These are phyloP conservation scores for Rasamsonia emersonii DNA, from an alignment of 2,329 filamentous ascomycete species.

Conservation along the genomic window DNA sequence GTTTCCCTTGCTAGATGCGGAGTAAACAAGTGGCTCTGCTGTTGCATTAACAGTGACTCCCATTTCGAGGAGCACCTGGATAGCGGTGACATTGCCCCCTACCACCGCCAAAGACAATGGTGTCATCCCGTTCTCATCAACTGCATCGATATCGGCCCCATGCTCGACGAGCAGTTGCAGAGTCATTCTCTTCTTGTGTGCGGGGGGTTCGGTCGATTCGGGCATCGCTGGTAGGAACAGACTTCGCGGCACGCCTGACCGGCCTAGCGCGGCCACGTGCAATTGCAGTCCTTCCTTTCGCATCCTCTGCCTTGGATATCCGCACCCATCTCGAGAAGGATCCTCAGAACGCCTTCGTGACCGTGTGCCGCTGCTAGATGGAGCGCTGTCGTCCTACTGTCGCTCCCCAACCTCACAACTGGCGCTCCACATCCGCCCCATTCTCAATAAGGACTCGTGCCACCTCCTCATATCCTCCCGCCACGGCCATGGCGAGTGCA, in stretches of 20 bases:
- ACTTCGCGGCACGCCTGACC: too few relatives aligned
- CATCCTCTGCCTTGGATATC: not conserved
- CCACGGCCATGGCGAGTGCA: not conserved
- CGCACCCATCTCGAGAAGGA: not conserved
- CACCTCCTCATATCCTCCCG: not conserved
- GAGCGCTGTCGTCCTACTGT: not conserved
- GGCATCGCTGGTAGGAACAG: too few relatives aligned
- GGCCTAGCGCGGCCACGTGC: too few relatives aligned
- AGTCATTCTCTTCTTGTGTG: too few relatives aligned
- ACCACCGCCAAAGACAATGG: not conserved
- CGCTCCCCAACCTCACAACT: too few relatives aligned
- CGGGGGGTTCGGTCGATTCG: too few relatives aligned
- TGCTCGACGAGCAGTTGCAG: too few relatives aligned
- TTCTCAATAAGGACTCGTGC: not conserved
- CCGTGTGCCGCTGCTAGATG: not conserved
- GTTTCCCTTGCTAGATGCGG: not conserved
- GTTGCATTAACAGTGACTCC: not conserved
- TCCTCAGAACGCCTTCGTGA: not conserved
- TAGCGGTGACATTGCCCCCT: not conserved
- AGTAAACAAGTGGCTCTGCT: too few relatives aligned
- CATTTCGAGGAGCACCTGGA: not conserved
- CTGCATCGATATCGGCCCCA: not conserved
- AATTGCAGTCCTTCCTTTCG: too few relatives aligned
- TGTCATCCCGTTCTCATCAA: not conserved
- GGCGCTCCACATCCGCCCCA: not conserved